A percentile compares a stretch with the other conserved stretches of the same genome.
These are phyloP conservation scores for Aspergillus sclerotioniger DNA, from an alignment of 495 filamentous ascomycete genomes.

Conservation along the genomic window DNA sequence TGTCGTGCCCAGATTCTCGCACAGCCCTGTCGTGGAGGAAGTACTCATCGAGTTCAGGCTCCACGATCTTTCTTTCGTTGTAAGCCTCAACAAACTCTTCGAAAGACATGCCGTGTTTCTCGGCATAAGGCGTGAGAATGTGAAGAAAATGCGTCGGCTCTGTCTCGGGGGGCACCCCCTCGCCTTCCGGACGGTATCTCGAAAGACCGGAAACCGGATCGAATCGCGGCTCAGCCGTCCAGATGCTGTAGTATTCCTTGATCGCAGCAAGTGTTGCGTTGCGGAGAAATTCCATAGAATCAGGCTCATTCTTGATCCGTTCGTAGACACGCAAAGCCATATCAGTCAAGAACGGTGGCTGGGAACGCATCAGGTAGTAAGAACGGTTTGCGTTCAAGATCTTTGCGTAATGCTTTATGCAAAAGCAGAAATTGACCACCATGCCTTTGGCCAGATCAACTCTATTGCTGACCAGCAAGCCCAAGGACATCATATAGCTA, in stretches of 20 bases:
- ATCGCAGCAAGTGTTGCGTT: constrained; percentile 83
- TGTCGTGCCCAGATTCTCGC: constrained; percentile 96
- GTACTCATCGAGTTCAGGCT: constrained; percentile 90
- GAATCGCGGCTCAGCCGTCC: constrained; percentile 75
- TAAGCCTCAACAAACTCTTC: constrained; percentile 82
- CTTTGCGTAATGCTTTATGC: constrained; percentile 97
- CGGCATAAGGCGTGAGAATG: constrained; percentile 78
- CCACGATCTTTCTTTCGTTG: constrained; percentile 70
- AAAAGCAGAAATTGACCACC: constrained; percentile 95
- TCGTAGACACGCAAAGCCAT: constrained; percentile 92
- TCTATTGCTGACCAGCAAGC: constrained; percentile 76
- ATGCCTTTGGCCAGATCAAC: constrained; percentile 85
- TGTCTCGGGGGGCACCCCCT: constrained; percentile 91
- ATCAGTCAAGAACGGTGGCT: constrained; percentile 96
- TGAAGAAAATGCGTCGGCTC: constrained; percentile 86
- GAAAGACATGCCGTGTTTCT: constrained; percentile 79
- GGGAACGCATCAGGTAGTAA: constrained; percentile 90
- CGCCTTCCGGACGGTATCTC: constrained; percentile 82
- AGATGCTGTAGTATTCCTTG: constrained; percentile 93
- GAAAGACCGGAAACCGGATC: constrained; percentile 83
- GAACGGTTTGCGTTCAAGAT: constrained; percentile 95
- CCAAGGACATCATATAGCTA: constrained; percentile 93
- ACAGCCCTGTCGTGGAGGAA: constrained; percentile 94
- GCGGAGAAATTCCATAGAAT: constrained; percentile 72
- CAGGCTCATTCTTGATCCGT: constrained; percentile 77